phyloP scores from a whole-genome alignment of 73 alveolate genomes.

The Stentor roeselii region DNA sequence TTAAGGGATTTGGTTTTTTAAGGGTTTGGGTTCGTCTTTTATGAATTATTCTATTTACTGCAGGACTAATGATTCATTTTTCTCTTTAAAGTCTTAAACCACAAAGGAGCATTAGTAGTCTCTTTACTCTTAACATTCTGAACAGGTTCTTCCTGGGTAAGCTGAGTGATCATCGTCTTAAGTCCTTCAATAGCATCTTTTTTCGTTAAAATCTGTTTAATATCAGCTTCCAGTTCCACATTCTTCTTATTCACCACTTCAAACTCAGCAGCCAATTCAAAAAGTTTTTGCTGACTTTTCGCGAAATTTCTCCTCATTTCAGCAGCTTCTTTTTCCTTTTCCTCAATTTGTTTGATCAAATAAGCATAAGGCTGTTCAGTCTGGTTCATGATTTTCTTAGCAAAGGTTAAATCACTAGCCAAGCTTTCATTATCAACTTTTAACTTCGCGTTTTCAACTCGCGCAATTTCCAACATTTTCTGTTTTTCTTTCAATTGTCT shows the following conservation, averaged over 20 bases:
- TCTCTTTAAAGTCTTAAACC: constrained; percentile 59
- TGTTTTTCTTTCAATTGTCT: constrained; percentile 69
- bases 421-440: constrained; percentile 54
- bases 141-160: neutral
- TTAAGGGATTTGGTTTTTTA: no score
- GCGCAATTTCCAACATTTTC: constrained; percentile 60
- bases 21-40: no score
- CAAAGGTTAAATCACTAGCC: constrained; percentile 55
- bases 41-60: neutral
- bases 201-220: constrained; percentile 41
- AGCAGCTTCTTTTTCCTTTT: constrained; percentile 54
- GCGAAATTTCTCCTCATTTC: constrained; percentile 50
- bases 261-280: constrained; percentile 44
- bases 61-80: constrained; percentile 27
- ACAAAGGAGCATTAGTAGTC: constrained; percentile 47
- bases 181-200: constrained; percentile 54
- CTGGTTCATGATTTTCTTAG: constrained; percentile 56
- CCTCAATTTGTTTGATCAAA: constrained; percentile 59
- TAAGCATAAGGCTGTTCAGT: constrained; percentile 47
- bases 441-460: constrained; percentile 48
- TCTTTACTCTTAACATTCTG: constrained; percentile 24
- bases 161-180: constrained; percentile 38
- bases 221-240: constrained; percentile 50
- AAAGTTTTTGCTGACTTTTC: constrained; percentile 40
- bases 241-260: constrained; percentile 27